Conservation (phyloP, 805 yeast genomes). For the baker's yeast (Saccharomyces cerevisiae) region DNA sequence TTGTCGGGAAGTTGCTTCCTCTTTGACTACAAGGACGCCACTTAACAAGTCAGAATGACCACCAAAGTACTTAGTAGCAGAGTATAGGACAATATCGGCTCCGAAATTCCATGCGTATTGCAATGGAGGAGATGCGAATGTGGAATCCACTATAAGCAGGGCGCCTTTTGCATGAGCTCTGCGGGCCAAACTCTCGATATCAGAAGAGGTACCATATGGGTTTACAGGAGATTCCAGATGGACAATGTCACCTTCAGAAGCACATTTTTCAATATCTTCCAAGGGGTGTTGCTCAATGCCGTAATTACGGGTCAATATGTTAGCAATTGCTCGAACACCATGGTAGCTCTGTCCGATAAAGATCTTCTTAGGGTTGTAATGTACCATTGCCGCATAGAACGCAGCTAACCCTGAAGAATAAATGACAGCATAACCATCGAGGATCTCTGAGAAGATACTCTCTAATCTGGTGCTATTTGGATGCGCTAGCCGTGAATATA, state of each 20-base stretch:
- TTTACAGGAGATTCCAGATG: slow-evolving; percentile 86
- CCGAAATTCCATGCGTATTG: slow-evolving; percentile 75
- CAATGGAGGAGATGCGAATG: slow-evolving; percentile 91
- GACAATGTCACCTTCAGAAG: slow-evolving; percentile 59
- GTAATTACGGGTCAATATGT: slow-evolving; percentile 51
- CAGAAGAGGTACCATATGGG: slow-evolving; percentile 64
- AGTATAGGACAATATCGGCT: slow-evolving; percentile 84
- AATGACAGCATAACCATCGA: slow-evolving; percentile 57
- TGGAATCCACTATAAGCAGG: slow-evolving; percentile 63
- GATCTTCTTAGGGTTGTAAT: slow-evolving; percentile 62
- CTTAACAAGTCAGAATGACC: slow-evolving; percentile 92
- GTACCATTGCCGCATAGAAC: slow-evolving; percentile 62
- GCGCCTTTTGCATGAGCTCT: slow-evolving; percentile 78
- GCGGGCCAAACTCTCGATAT: slow-evolving; percentile 53
- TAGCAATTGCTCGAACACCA: slow-evolving; percentile 69
- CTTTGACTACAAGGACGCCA: slow-evolving; percentile 68
- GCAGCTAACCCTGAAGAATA: slow-evolving; percentile 81
- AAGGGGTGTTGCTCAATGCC: slow-evolving; percentile 45
- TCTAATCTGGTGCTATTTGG: slow-evolving; percentile 68
- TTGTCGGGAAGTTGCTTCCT: slow-evolving; percentile 35
- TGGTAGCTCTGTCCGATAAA: slow-evolving; percentile 79
- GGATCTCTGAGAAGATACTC: slow-evolving; percentile 47
- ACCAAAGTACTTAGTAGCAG: slow-evolving; percentile 88
- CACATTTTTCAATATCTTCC: slow-evolving; percentile 42
- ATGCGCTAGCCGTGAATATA: slow-evolving; percentile 69